Evolutionary conservation across 73 alveolate genomes (phyloP).

Genomic region (Chromera velia): DNA sequence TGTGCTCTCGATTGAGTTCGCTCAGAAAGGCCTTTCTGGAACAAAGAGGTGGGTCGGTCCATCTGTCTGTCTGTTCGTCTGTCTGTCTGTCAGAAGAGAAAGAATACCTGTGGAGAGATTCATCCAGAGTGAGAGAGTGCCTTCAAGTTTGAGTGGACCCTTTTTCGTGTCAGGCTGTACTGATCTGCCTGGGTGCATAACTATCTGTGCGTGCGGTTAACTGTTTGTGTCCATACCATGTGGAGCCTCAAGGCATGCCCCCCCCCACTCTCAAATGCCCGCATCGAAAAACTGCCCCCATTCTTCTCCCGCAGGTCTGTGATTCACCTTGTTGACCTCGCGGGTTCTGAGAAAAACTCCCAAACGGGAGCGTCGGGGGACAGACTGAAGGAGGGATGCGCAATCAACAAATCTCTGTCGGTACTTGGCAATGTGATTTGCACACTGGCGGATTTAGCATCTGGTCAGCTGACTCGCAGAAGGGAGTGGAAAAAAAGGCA

Average conservation of each 20-base stretch:
- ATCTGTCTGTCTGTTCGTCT: neutral
- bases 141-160: no score
- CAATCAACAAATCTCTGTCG: slow-evolving; percentile 70
- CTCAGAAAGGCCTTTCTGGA: slow-evolving; percentile 19
- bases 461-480: no score
- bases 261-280: no score
- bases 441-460: slow-evolving; percentile 84
- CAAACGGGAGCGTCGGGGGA: slow-evolving; percentile 75
- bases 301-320: no score
- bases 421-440: slow-evolving; percentile 78
- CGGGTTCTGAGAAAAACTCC: slow-evolving; percentile 95
- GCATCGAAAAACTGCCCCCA: no score
- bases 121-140: no score
- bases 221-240: no score
- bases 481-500: no score
- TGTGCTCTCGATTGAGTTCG: slow-evolving; percentile 86
- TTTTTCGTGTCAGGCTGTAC: no score
- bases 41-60: neutral
- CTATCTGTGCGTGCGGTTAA: no score
- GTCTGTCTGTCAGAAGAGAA: slow-evolving; percentile 17
- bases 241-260: slow-evolving; percentile 73
- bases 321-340: slow-evolving; percentile 94
- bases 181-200: no score
- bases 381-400: slow-evolving; percentile 82
- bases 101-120: slow-evolving; percentile 56